A percentile compares a stretch with the other conserved stretches of the same genome.
phyloP scores from a whole-genome alignment of 345 rosid species.

The Hibiscus trionum region DNA sequence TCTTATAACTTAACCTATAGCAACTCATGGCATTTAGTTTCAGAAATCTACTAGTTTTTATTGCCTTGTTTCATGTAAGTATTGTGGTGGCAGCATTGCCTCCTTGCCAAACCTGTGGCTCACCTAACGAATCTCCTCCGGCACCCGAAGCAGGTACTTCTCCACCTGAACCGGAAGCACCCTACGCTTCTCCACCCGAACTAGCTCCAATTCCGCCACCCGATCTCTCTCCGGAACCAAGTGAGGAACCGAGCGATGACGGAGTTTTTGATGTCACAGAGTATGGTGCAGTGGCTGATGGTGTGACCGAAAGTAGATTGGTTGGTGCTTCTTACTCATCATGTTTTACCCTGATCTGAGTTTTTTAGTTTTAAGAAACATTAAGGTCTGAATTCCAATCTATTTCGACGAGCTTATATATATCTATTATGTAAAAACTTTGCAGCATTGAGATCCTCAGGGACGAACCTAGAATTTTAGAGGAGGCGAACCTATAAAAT shows the following conservation, averaged over 20 bases:
- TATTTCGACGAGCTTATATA: too few species aligned
- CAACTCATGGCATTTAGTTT: background rate
- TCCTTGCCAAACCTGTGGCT: constrained; percentile 4
- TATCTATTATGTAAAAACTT: background rate
- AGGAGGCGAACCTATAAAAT: too few species aligned
- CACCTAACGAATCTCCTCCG: background rate
- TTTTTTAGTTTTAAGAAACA: background rate
- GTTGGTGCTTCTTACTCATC: constrained; percentile 17
- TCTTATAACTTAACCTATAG: background rate
- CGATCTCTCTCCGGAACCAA: background rate
- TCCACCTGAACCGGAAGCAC: background rate
- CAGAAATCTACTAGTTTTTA: background rate
- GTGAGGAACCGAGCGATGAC: background rate
- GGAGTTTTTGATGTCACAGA: constrained; percentile 29
- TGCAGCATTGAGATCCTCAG: background rate
- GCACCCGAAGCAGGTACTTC: background rate
- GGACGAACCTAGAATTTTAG: too few species aligned
- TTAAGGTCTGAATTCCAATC: too few species aligned
- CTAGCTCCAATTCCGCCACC: background rate
- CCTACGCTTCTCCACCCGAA: background rate
- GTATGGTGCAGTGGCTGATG: constrained; percentile 34
- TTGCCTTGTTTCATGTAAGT: background rate
- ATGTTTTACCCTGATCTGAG: background rate
- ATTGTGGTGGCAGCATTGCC: background rate
- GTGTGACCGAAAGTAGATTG: constrained; percentile 24